Base-by-base conservation (phyloP, 1,284 basidiomycete genomes). In the Coniferiporia sulphurascens region DNA sequence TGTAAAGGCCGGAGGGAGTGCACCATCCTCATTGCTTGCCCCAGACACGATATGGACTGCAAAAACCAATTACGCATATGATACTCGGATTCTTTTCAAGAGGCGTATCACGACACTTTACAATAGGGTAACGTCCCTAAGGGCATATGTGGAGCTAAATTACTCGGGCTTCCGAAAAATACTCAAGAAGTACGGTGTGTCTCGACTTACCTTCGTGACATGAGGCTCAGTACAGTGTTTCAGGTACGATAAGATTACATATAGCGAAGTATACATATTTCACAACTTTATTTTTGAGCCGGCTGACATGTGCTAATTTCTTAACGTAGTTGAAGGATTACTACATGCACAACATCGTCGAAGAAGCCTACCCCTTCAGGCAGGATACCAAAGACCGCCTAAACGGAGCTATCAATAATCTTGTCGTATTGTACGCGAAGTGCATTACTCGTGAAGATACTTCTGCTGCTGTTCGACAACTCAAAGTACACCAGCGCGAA, bases 91-190 rank as follows among this genome's bases (percentile, higher is more conserved):
- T 55, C 80, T 96, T 34, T 94, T 92, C 81, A 98, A 98, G 76
- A 86, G 94, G 62, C 81, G 89, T 64, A 94, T 98, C 61, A 92
- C 92, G 1, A 87, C 82, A 51, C 78, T 95, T n/a, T 98, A 92
- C 72, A 87, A 95, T 45, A 80, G 86, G 1, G 79, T 90, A 50
- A 89, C 88, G n/a, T 89, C 91, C 41, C 80, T 98, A 59, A 85
- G 84, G 71, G 91, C 94, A n/a, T 99, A 95, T 66, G 87, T 95
- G 52, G 92, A 98, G 67, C 80, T 98, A 58, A 99, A 99, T 74
- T 83, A 93, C 69, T 92, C 92, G 0, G 97, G 95, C 0, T 93
- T 98, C 75, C 85, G 93, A 67, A 98, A 99, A 79, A 96, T 98
- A 44, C 72, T 98, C 68, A 99, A 99, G 74, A 98, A 98, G 89